phyloP scores from a whole-genome alignment of 2,329 filamentous ascomycete genomes.

The Aspergillus piperis region DNA sequence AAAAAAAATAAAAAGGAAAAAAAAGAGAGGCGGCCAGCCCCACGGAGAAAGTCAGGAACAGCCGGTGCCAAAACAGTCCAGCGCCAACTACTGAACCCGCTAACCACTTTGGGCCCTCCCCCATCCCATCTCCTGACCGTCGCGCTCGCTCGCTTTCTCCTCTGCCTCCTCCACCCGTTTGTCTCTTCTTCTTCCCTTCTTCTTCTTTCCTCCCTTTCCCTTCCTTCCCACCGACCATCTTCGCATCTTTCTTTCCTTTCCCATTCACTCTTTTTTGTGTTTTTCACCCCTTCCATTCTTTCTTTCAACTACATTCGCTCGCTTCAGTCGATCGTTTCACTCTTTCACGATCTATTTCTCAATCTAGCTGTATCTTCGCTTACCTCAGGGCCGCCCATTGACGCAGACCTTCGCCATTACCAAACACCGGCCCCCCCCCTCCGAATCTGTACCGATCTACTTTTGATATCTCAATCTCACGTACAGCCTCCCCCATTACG shows the following conservation, averaged over 20 bases:
- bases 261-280: constrained; percentile 36
- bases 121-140: constrained; percentile 22
- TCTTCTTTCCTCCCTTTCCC: constrained; percentile 15
- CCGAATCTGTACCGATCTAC: constrained; percentile 11
- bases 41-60: constrained; percentile 22
- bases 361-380: constrained; percentile 39
- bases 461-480: constrained; percentile 21
- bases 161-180: constrained; percentile 21
- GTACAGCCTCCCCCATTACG: constrained; percentile 13
- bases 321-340: constrained; percentile 51
- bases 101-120: constrained; percentile 16
- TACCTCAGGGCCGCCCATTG: constrained; percentile 30
- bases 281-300: constrained; percentile 29
- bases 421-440: constrained; percentile 4
- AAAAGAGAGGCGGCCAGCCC: constrained; percentile 12
- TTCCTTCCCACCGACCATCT: constrained; percentile 26
- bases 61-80: constrained; percentile 17
- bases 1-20: constrained; percentile 9
- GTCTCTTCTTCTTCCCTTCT: constrained; percentile 19
- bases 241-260: constrained; percentile 30
- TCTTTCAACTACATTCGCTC: constrained; percentile 33
- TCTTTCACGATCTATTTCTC: constrained; percentile 51
- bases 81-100: constrained; percentile 9
- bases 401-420: constrained; percentile 21
- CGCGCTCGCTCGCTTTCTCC: constrained; percentile 3